phyloP scores from a whole-genome alignment of 2,329 filamentous ascomycete genomes.

The Trichoderma arundinaceum region DNA sequence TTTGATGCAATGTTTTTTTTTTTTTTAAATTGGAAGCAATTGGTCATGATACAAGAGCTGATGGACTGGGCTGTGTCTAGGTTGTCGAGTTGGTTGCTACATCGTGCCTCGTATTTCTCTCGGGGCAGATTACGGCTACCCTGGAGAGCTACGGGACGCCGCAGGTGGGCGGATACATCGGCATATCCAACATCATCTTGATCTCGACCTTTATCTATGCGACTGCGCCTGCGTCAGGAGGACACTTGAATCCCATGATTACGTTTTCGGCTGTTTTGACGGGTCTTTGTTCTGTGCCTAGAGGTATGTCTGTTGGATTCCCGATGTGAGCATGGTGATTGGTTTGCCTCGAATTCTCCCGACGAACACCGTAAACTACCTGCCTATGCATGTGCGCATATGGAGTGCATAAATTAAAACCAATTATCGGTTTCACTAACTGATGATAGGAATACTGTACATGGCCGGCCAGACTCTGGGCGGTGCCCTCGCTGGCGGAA shows the following conservation, averaged over 20 bases:
- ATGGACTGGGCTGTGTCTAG: constrained; percentile 28
- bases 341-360: background rate
- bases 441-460: constrained; percentile 50
- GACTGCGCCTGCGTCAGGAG: constrained; percentile 55
- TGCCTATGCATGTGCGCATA: too few relatives aligned
- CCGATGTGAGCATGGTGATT: too few relatives aligned
- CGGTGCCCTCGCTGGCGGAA: constrained; percentile 50
- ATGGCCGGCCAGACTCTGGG: constrained; percentile 53
- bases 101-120: constrained; percentile 40
- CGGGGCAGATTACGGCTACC: constrained; percentile 42
- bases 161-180: constrained; percentile 42
- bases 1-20: background rate
- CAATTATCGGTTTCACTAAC: background rate
- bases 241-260: constrained; percentile 60
- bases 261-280: constrained; percentile 59
- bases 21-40: background rate
- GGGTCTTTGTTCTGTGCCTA: constrained; percentile 54
- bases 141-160: constrained; percentile 40
- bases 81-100: constrained; percentile 43
- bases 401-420: too few relatives aligned
- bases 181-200: constrained; percentile 48
- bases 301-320: constrained; percentile 38
- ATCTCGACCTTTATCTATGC: constrained; percentile 57
- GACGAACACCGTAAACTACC: too few relatives aligned
- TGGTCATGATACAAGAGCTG: background rate